Evolutionary conservation across 306 rosid species (phyloP).

Genomic region (Vigna mungo): DNA sequence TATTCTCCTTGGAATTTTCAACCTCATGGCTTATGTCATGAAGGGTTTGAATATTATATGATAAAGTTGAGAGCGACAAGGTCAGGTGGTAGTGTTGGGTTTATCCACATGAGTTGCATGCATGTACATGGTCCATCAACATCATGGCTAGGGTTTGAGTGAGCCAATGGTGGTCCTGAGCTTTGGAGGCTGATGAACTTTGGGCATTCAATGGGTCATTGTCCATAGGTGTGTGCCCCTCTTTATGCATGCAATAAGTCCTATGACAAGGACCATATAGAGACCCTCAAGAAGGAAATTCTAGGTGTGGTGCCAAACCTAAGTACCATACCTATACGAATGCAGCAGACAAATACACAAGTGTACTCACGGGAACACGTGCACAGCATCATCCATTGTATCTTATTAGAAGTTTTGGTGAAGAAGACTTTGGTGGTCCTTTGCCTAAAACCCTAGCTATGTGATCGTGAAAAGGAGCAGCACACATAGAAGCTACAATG

Average conservation of each 20-base stretch:
- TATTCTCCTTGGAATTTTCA: neutral
- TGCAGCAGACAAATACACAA: slow-evolving; percentile 21
- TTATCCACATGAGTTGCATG: slow-evolving; percentile 24
- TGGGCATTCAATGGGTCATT: slow-evolving; percentile 49
- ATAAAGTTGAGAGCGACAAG: neutral
- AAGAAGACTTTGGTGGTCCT: slow-evolving; percentile 2
- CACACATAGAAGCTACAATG: neutral
- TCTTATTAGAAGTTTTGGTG: neutral
- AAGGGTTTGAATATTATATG: slow-evolving; percentile 5
- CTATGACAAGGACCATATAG: slow-evolving; percentile 38
- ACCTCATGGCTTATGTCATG: slow-evolving; percentile 10
- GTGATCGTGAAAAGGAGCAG: neutral
- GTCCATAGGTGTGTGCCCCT: slow-evolving; percentile 53
- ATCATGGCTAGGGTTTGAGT: slow-evolving; percentile 29
- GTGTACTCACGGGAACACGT: slow-evolving; percentile 31
- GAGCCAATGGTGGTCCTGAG: slow-evolving; percentile 49
- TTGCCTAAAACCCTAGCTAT: neutral
- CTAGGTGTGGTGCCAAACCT: slow-evolving; percentile 50
- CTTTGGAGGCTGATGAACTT: slow-evolving; percentile 42
- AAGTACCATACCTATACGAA: slow-evolving; percentile 3
- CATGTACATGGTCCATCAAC: slow-evolving; percentile 32
- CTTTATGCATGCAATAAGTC: slow-evolving; percentile 55
- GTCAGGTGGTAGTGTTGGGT: slow-evolving; percentile 20
- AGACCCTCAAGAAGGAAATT: slow-evolving; percentile 14
- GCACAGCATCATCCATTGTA: slow-evolving; percentile 26